These are phyloP conservation scores for Pilobolus umbonatus DNA, from an alignment of 192 early-diverging fungal genomes.

Conservation along the genomic window DNA sequence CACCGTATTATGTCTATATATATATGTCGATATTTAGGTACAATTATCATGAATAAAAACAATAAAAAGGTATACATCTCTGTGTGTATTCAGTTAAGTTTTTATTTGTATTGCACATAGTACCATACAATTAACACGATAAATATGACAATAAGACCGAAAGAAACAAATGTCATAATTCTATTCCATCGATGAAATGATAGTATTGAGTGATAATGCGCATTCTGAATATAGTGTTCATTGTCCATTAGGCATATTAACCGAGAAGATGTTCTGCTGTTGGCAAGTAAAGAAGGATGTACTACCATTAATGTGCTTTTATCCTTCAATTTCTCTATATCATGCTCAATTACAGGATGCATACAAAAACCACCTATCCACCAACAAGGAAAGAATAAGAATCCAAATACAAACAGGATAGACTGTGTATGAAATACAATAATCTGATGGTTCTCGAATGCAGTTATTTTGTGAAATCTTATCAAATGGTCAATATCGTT, in stretches of 20 bases:
- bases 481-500: too few relatives aligned
- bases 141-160: neutral
- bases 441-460: too few relatives aligned
- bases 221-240: too few relatives aligned
- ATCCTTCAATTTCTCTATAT: neutral
- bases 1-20: too few relatives aligned
- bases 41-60: too few relatives aligned
- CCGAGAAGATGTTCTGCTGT: slow-evolving; percentile 4
- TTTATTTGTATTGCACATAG: neutral
- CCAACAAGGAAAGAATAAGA: slow-evolving; percentile 25
- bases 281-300: slow-evolving; percentile 18
- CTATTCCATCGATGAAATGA: slow-evolving; percentile 1
- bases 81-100: too few relatives aligned
- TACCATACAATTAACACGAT: slow-evolving; percentile 1
- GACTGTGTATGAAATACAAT: slow-evolving; percentile 17
- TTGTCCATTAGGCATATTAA: slow-evolving; percentile 1
- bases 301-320: slow-evolving; percentile 3
- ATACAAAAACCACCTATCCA: slow-evolving; percentile 13
- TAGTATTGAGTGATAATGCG: too few relatives aligned
- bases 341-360: neutral
- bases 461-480: too few relatives aligned
- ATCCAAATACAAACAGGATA: slow-evolving; percentile 24
- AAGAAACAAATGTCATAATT: slow-evolving; percentile 1
- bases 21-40: too few relatives aligned
- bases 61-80: too few relatives aligned